Conservation (phyloP, 495 filamentous ascomycete genomes). For the Aspergillus bridgeri region DNA sequence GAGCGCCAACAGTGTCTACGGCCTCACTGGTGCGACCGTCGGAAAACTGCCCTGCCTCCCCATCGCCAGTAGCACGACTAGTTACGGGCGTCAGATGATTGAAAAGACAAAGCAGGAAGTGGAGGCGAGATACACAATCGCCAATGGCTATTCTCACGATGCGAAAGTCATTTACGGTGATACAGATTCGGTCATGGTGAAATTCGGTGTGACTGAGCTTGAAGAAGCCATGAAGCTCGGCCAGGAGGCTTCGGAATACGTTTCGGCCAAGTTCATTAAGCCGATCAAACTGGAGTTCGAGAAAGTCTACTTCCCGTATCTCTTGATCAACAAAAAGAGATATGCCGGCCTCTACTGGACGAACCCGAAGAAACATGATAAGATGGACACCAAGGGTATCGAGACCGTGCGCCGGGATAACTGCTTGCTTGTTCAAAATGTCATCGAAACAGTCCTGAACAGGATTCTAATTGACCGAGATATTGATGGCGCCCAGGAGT, state of each 20-base stretch:
- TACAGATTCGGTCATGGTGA: conserved; percentile 99
- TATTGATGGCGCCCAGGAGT: conserved; percentile 88
- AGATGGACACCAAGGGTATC: conserved; percentile 99
- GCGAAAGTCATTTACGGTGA: conserved; percentile 98
- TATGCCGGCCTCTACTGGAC: conserved; percentile 98
- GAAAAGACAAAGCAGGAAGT: conserved; percentile 94
- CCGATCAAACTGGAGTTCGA: conserved; percentile 99
- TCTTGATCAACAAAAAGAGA: conserved; percentile 99
- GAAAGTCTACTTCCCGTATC: conserved; percentile 97
- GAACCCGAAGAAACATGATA: conserved; percentile 89
- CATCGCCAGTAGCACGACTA: conserved; percentile 94
- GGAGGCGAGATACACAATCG: conserved; percentile 80
- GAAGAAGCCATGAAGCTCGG: conserved; percentile 90
- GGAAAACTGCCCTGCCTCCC: conserved; percentile 93
- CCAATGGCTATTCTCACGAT: conserved; percentile 90
- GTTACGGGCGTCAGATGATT: conserved; percentile 97
- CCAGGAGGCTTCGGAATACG: conserved; percentile 79
- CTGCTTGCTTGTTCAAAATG: conserved; percentile 89
- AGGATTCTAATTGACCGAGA: conserved; percentile 95
- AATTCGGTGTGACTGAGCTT: conserved; percentile 85
- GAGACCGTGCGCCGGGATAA: conserved; percentile 98
- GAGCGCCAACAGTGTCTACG: conserved; percentile 97
- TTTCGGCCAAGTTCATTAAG: conserved; percentile 87
- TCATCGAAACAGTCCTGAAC: conserved; percentile 93
- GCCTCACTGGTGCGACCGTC: conserved; percentile 91